Evolutionary conservation across 2,329 filamentous ascomycete species (phyloP).

Genomic region (Claviceps capensis): DNA sequence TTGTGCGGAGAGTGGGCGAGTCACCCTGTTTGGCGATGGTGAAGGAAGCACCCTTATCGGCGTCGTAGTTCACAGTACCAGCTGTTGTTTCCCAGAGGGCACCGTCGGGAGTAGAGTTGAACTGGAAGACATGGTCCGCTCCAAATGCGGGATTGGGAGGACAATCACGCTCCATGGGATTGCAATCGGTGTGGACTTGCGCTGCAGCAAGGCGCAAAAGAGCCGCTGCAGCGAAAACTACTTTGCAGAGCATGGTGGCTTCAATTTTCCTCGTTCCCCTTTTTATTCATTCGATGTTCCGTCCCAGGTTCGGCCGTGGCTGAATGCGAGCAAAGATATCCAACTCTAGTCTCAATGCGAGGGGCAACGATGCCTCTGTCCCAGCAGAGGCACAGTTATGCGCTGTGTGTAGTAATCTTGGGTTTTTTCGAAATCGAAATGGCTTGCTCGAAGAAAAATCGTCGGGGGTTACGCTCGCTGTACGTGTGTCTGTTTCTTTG

Average conservation of each 20-base stretch:
- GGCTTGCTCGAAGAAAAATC: background rate
- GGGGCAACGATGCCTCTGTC: background rate
- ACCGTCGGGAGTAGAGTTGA: slow-evolving; percentile 47
- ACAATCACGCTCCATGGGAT: slow-evolving; percentile 59
- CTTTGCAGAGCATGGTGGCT: slow-evolving; percentile 8
- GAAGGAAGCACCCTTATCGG: slow-evolving; percentile 54
- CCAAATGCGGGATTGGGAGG: slow-evolving; percentile 59
- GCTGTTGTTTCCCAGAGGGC: slow-evolving; percentile 56
- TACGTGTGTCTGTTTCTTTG: too few species aligned
- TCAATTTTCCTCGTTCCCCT: background rate
- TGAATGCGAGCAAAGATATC: background rate
- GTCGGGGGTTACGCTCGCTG: background rate
- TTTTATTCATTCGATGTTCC: background rate
- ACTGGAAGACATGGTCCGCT: slow-evolving; percentile 46
- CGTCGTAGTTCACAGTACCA: slow-evolving; percentile 48
- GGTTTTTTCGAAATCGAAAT: background rate
- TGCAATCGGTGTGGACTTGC: slow-evolving; percentile 67
- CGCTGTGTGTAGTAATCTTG: background rate
- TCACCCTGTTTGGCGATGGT: slow-evolving; percentile 56
- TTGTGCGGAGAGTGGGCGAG: slow-evolving; percentile 64
- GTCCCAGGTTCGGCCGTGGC: too few species aligned
- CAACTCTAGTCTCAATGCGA: background rate
- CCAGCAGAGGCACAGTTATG: slow-evolving; percentile 1
- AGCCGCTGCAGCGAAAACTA: slow-evolving; percentile 20
- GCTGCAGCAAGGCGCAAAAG: slow-evolving; percentile 39